Base-by-base conservation (phyloP, 352 stramenopile genomes). In the Blastocystis sp. region DNA sequence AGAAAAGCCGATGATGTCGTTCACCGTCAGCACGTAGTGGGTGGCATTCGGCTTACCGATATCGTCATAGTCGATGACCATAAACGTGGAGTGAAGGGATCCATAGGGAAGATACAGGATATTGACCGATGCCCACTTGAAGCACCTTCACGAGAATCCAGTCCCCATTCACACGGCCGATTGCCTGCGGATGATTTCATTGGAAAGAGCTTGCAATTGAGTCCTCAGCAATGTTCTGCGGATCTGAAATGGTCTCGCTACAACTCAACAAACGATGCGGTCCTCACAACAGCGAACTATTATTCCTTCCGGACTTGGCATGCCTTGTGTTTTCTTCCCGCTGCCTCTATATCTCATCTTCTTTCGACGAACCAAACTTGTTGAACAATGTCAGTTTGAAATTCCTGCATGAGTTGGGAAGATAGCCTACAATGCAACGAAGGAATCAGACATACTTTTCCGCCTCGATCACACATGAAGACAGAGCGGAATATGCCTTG, bases 371-470 rank as follows among this genome's bases (percentile, higher is more conserved):
- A n/a, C 14, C 21, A 17, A 23, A 79, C 69, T 48, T 40, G 38
- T 4, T 41, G 41, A 62, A 61, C 43, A n/a, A 84, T 67, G 2
- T 84, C 74, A 21, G 53, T 59, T 38, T 84, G 52, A 0, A 84
- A 48, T 53, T 43, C 7, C 14, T 43, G 53, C 10, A 84, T 52
- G 0, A 84, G 61, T 45, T 34, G 45, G 10, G 17, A n/a, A 10
- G 52, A 10, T 17, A 62, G 10, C 45, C 74, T 84, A 52, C 10
- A 41, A 10, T 48, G n/a, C 4, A 59, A n/a, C 11, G 17, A 19
- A 21, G 23, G 53, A 23, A 64, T 23, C n/a, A 10, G 45, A 66
- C 71, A 1, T 70, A 84, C 74, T 84, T 84, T 48, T 84, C 74
- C 69, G 67, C 74, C 69, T 84, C 74, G 17, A n/a, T 48, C 7